Evolutionary conservation across 2,329 filamentous ascomycete species (phyloP), one percentile per base, ranked within the genome.

Genomic region (Aspergillus phoenicis): DNA sequence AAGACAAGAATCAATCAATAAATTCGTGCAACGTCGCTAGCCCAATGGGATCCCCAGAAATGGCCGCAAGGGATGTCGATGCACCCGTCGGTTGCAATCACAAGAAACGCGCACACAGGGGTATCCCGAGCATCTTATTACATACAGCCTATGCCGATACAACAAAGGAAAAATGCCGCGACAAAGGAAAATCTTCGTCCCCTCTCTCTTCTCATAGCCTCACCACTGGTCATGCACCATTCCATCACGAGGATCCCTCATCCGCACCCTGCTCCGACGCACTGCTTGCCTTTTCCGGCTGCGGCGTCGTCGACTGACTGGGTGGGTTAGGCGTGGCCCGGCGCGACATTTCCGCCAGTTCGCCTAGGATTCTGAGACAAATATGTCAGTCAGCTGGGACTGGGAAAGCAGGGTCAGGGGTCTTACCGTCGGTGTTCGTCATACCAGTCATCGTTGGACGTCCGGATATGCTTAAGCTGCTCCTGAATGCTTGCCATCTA

Each of bases 401-500:
- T 20, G 20, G 0, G 20, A 20, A 20, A 20, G 20, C 2, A 20
- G 20, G 20, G 20, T 20, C 20, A 20, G n/a, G 26, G 10, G 28
- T 67, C 74, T 65, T 58, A 80, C 78, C 75, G 77, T 62, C 68
- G 68, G 63, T 81, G 75, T 57, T 80, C 78, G 60, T 77, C 76
- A 41, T 78, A 73, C 73, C 78, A 78, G 62, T 77, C 78, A 60
- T 80, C 78, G 65, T 76, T 80, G 49, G 79, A 70, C 48, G 74
- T 73, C 65, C 79, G 72, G 68, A 81, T 75, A 67, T 81, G 74
- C 62, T 78, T 76, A 76, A 80, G 72, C 73, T 81, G 73, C 68
- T 81, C 72, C 75, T 77, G 71, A 64, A 80, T 80, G 72, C 79
- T 81, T 59, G 80, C 80, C 75, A 82, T 77, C 76, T 81, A 71